Evolutionary conservation across 768 basidiomycete species (phyloP), one percentile per base, ranked within the genome.

Genomic region (Dendrothele bispora): DNA sequence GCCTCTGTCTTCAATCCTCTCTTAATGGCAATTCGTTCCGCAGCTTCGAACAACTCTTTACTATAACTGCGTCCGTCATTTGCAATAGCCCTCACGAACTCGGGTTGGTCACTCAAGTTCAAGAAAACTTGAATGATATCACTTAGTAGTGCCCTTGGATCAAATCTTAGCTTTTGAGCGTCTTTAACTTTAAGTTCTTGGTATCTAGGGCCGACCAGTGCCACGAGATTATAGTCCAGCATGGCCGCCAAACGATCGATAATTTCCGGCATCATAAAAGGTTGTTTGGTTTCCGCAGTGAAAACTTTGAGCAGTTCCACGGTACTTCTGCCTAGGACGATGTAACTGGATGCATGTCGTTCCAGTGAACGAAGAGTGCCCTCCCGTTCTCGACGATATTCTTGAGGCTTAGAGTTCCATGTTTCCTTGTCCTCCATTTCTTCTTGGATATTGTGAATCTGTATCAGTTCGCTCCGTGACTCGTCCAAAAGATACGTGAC

Each of bases 401-500:
- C 82, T 5, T 65, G 61, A 1, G 93, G 70, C 45, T 79, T 72
- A 0, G 84, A 67, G 21, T 76, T 73, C 90, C 92, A 99, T 1
- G 79, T 69, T 2, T 66, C 76, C 43, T 74, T 72, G 64, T 94
- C 79, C 37, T 81, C 83, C 86, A 95, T 95, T 62, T 95, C 88
- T 0, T 71, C 70, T 63, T 95, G 88, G 41, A 98, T 85, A 50
- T 79, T 83, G 63, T 88, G 83, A 53, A 99, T 97, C 61, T 95
- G 90, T 10, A 83, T 76, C 42, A 99, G 76, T 53, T 95, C 90
- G 56, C 83, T 83, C 39, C 98, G 75, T 7, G 93, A 95, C 60
- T 99, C 97, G 63, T 98, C 94, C 79, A 99, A 85, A 43, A 98
- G 87, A 67, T 94, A 98, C 7, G 95, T 98, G 46, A 95, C 93